phyloP scores from a whole-genome alignment of 2,329 filamentous ascomycete genomes.

The Colletotrichum zoysiae region DNA sequence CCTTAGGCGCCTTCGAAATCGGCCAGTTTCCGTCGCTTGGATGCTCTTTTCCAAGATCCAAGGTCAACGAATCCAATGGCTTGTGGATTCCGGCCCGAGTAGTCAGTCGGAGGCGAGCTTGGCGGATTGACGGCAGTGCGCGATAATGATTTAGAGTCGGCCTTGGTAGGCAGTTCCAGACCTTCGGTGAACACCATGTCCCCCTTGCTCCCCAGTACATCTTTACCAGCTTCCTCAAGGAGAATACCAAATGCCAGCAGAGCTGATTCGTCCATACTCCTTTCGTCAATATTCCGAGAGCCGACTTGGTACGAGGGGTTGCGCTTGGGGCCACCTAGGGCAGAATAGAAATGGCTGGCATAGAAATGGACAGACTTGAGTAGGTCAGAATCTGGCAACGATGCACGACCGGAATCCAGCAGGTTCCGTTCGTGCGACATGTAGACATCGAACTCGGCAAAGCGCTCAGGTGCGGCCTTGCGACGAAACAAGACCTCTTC shows the following conservation, averaged over 20 bases:
- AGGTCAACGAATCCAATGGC: constrained; percentile 27
- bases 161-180: constrained; percentile 46
- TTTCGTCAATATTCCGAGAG: constrained; percentile 58
- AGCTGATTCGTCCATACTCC: constrained; percentile 83
- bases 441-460: constrained; percentile 79
- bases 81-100: background rate
- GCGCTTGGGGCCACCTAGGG: constrained; percentile 47
- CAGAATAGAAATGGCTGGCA: constrained; percentile 73
- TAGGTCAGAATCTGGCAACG: constrained; percentile 76
- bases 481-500: constrained; percentile 79
- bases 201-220: constrained; percentile 72
- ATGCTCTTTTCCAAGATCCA: constrained; percentile 38
- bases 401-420: constrained; percentile 57
- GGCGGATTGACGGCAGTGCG: background rate
- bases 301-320: constrained; percentile 39
- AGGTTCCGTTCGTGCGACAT: constrained; percentile 71
- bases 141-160: constrained; percentile 1
- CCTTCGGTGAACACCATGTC: constrained; percentile 80
- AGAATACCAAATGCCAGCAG: constrained; percentile 81
- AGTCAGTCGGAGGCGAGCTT: background rate
- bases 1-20: constrained; percentile 31
- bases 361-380: constrained; percentile 78
- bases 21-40: constrained; percentile 40
- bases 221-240: constrained; percentile 76
- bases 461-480: constrained; percentile 73